phyloP scores from a whole-genome alignment of 768 basidiomycete genomes.

The Stropharia rugosoannulata region DNA sequence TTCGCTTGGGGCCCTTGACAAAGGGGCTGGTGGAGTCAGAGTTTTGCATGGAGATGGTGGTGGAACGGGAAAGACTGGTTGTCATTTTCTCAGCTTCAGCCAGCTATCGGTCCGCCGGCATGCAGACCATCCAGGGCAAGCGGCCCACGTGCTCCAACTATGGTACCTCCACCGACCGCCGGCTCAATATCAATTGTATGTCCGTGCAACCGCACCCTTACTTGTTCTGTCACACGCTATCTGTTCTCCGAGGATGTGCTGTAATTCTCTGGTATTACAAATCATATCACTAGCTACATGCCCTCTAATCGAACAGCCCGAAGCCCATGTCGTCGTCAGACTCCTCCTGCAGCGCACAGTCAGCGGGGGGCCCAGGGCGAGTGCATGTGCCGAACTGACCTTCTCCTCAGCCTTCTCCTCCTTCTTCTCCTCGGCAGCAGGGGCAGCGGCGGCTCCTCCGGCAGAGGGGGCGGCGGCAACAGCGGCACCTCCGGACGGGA shows the following conservation, averaged over 20 bases:
- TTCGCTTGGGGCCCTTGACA: slow-evolving; percentile 52
- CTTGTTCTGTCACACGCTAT: neutral
- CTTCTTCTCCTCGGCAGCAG: slow-evolving; percentile 73
- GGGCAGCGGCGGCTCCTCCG: slow-evolving; percentile 55
- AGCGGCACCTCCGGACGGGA: slow-evolving; percentile 85
- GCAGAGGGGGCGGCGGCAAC: slow-evolving; percentile 50
- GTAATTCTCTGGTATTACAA: slow-evolving; percentile 13
- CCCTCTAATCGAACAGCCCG: slow-evolving; percentile 87
- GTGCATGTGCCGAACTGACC: slow-evolving; percentile 33
- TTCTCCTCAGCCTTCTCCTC: slow-evolving; percentile 92
- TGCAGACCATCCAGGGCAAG: slow-evolving; percentile 16
- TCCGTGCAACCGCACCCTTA: neutral
- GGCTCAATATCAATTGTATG: neutral
- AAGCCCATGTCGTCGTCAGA: slow-evolving; percentile 99
- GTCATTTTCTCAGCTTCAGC: slow-evolving; percentile 21
- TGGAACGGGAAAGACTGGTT: slow-evolving; percentile 18
- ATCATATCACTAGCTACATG: slow-evolving; percentile 10
- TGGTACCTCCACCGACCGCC: slow-evolving; percentile 10
- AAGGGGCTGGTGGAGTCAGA: slow-evolving; percentile 28
- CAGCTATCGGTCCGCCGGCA: slow-evolving; percentile 33
- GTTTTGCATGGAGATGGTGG: slow-evolving; percentile 25
- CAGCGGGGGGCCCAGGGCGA: slow-evolving; percentile 2
- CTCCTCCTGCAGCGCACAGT: slow-evolving; percentile 62
- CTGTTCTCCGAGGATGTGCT: slow-evolving; percentile 3
- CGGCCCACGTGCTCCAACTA: slow-evolving; percentile 22